Evolutionary conservation across 2,329 filamentous ascomycete species (phyloP), one percentile per base, ranked within the genome.

Genomic region (Coleophoma cylindrospora): DNA sequence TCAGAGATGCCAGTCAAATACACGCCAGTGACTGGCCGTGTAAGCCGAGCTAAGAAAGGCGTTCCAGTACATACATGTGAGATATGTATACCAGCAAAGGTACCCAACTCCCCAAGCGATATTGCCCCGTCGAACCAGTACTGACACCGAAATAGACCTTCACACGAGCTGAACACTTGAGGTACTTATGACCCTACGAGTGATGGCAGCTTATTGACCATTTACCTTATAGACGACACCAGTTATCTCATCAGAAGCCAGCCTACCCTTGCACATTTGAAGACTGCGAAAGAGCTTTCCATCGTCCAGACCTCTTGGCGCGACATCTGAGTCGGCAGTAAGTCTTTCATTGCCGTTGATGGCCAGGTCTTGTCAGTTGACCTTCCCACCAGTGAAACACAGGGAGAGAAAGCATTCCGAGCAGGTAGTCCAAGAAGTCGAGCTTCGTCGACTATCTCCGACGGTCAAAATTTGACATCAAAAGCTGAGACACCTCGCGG

Each of bases 91-190:
- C 60, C 60, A 10, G 57, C 56, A 34, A 66, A 64, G 55, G 62
- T 63, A 52, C 37, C 53, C 44, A 17, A 17, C 34, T n/a, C 22
- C 21, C 34, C 19, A n/a, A 17, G 21, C 27, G 27, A 27, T 3
- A 5, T 7, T 27, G 27, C 9, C 7, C 7, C 3, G 3, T 27
- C 9, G 27, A 27, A 27, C 9, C 9, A 27, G 6, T 27, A 27
- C 27, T 27, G 27, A 27, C 27, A 27, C 9, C 6, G 27, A 27
- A 27, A 27, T 49, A 83, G 80, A 83, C 77, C 2, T 84, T 84
- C 54, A 83, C 80, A 12, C 71, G 81, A 60, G 81, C 80, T 32
- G 80, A 84, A 60, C 81, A 84, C 65, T 66, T 84, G 40, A 78
- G 79, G 80, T 83, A 57, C 64, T 27, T 27, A 27, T 27, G 27